phyloP scores from a whole-genome alignment of 306 rosid species.

The Quercus wislizeni region DNA sequence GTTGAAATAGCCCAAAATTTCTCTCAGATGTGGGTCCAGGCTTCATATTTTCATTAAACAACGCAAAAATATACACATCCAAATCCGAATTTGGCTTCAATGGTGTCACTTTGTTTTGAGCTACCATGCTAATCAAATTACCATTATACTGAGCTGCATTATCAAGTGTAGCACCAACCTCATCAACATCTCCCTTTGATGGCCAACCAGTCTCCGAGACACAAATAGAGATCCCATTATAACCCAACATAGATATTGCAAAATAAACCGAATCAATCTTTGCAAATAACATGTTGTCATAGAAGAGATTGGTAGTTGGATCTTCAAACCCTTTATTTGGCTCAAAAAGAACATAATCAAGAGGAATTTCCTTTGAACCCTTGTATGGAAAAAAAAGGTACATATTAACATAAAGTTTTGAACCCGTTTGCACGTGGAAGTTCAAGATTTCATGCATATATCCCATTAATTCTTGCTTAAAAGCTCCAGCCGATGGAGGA shows the following conservation, averaged over 20 bases:
- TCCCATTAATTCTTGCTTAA: not conserved
- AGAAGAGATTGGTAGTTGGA: not conserved
- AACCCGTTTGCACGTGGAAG: not conserved
- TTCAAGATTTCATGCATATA: not conserved
- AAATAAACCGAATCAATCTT: not conserved
- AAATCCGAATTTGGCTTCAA: no score
- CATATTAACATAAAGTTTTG: not conserved
- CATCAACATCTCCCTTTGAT: not conserved
- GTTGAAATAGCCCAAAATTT: not conserved
- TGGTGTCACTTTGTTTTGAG: no score
- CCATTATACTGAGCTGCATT: not conserved
- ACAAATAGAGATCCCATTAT: not conserved
- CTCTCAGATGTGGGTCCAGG: no score
- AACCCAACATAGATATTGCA: not conserved
- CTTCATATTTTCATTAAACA: no score
- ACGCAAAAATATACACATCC: no score
- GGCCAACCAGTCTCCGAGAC: not conserved
- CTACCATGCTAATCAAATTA: not conserved
- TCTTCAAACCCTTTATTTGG: not conserved
- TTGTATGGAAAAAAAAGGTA: not conserved
- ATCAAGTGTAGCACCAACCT: not conserved
- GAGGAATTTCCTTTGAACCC: not conserved
- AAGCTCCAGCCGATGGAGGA: not conserved
- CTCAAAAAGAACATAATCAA: not conserved
- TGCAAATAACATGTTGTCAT: not conserved